A percentile compares a stretch with the other conserved stretches of the same genome.
Evolutionary conservation across 768 basidiomycete genomes (phyloP).

Genomic region (Agrocybe pediades): DNA sequence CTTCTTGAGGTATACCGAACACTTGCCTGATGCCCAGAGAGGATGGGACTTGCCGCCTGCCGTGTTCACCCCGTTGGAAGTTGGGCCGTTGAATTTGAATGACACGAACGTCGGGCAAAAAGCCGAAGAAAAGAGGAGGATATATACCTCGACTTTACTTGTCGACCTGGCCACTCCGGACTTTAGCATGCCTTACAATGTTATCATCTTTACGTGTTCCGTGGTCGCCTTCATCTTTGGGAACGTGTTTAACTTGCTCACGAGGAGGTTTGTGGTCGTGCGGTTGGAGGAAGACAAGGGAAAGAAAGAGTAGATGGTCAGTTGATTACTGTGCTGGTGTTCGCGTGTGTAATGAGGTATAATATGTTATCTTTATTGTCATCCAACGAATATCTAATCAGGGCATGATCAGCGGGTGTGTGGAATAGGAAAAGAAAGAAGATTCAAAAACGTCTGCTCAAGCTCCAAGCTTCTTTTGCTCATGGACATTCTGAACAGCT

Average conservation of each 20-base stretch:
- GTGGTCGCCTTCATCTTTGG: slow-evolving; percentile 93
- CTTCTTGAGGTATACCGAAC: slow-evolving; percentile 92
- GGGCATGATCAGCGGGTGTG: too few species aligned
- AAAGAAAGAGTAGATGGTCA: background rate
- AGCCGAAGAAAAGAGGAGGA: slow-evolving; percentile 29
- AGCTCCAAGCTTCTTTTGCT: too few species aligned
- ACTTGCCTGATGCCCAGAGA: slow-evolving; percentile 92
- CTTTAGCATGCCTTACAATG: slow-evolving; percentile 99
- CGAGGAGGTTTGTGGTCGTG: slow-evolving; percentile 74
- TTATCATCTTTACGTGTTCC: slow-evolving; percentile 94
- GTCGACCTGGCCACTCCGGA: slow-evolving; percentile 97
- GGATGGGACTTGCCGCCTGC: slow-evolving; percentile 94
- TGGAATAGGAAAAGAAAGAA: too few species aligned
- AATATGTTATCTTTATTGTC: too few species aligned
- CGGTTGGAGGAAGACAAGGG: slow-evolving; percentile 18
- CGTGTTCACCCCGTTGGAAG: slow-evolving; percentile 70
- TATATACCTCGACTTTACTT: slow-evolving; percentile 83
- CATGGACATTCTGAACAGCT: too few species aligned
- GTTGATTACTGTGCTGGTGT: too few species aligned
- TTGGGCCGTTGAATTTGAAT: slow-evolving; percentile 15
- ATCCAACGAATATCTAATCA: too few species aligned
- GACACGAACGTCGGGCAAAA: slow-evolving; percentile 17
- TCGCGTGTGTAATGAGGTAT: too few species aligned
- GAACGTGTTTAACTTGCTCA: slow-evolving; percentile 85
- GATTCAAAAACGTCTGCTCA: too few species aligned